Base-by-base conservation (phyloP, 371 early-diverging fungal genomes). In the Apophysomyces sp. region DNA sequence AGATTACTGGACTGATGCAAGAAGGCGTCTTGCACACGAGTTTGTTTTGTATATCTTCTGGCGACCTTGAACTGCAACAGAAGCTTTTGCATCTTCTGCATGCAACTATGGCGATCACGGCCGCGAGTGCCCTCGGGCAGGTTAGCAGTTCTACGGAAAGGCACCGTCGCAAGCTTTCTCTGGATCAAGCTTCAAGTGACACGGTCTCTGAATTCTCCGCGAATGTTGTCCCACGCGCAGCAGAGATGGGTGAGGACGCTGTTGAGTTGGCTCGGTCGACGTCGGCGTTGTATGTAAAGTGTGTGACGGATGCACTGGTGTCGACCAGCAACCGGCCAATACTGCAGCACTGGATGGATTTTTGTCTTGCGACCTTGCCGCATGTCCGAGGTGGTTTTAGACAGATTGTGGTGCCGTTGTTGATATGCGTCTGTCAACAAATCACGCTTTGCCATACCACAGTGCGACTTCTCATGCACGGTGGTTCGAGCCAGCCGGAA, bases 341-440 rank as follows among this genome's bases (percentile, higher is more conserved):
- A 32, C 68, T 92, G n/a, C 87, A 86, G 29, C 82, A 89, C 54
- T 93, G 91, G 91, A 83, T 90, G 73, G 90, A 93, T 61, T 90
- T 92, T 63, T 71, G 90, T 61, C 70, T 87, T 53, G 73, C 82
- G 3, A 78, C 85, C 1, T 68, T 93, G 5, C 88, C 89, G 0
- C 85, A 81, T 51, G 58, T 90, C 26, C 78, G 85, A 31, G 72
- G 78, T 27, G 87, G 82, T 26, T 91, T 91, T 65, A 74, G 83
- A 4, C 69, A 71, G 24, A 72, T 88, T 24, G 59, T 92, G 3
- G 65, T 86, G 24, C 92, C 92, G 0, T 69, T 91, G 31, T 62
- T 91, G 1, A 82, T 84, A 54, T 80, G 77, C 64, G 61, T 90
- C 3, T 90, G 90, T 61, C 80, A 85, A 32, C 88, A 91, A 65